Base-by-base conservation (phyloP, 2,329 filamentous ascomycete species). In the Malbranchea zuffiana region DNA sequence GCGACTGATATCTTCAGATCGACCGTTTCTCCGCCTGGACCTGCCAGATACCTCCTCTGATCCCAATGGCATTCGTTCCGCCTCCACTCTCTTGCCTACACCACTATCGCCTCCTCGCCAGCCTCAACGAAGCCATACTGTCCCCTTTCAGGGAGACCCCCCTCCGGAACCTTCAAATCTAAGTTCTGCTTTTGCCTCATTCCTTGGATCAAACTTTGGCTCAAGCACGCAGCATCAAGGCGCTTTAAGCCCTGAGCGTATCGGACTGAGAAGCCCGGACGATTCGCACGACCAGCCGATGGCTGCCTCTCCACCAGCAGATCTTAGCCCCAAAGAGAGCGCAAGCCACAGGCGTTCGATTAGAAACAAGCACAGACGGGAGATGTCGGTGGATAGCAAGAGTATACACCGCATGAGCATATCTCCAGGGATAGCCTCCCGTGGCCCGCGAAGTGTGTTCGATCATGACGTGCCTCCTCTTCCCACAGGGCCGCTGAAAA, bases 61-160 rank as follows among this genome's bases (percentile, higher is more conserved):
- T 12, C 26, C 20, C 12, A 29, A 69, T 47, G 71, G 70, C 34
- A 77, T 75, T 26, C 70, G 67, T 44, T 72, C 70, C 40, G 65
- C 71, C 17, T 83, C 81, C n/a, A 79, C 80, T 5, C 65, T 69
- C n/a, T n/a, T n/a, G 37, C 75, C 73, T 10, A 68, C 72, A 17
- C 41, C 60, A 53, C 50, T 61, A 60, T 54, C 65, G 53, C 56
- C 61, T 5, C 20, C 29, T 4, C 56, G 49, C 15, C 39, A 52
- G 8, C 53, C 50, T n/a, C 50, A 50, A 26, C 53, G 60, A 37
- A 64, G 56, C 44, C 57, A 54, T 30, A 60, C 60, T 2, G 48
- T 57, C n/a, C 61, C 65, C 5, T 38, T 60, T 16, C 55, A 57
- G 19, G 43, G 53, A 30, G 53, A 58, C 23, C 62, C 60, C 3